Percentiles rank a stretch among this genome's conserved stretches.
Conservation (phyloP, 176 grass and related monocot species). For the Triticum dicoccoides region DNA sequence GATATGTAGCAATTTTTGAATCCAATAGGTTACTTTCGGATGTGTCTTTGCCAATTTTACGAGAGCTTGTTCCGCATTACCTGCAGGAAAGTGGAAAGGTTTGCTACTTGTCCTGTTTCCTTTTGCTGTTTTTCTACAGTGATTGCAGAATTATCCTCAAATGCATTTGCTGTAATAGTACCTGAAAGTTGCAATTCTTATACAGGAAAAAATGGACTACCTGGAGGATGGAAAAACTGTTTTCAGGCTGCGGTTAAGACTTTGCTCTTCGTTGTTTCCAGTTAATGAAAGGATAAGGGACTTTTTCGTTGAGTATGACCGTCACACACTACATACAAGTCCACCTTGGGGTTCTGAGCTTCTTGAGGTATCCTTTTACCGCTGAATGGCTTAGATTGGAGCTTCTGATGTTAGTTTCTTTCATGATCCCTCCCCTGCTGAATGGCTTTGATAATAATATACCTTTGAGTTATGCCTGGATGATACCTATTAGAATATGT, state of each 20-base stretch:
- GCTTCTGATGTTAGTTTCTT: slow-evolving; percentile 20
- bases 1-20: slow-evolving; percentile 18
- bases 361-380: slow-evolving; percentile 75
- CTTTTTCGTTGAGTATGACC: slow-evolving; percentile 96
- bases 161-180: slow-evolving; percentile 10
- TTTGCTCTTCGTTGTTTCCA: slow-evolving; percentile 89
- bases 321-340: slow-evolving; percentile 91
- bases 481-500: neutral
- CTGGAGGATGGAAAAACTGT: slow-evolving; percentile 96
- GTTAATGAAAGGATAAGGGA: slow-evolving; percentile 97
- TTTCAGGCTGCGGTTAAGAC: slow-evolving; percentile 77
- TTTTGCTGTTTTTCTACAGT: neutral
- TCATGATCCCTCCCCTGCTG: neutral
- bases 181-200: slow-evolving; percentile 26
- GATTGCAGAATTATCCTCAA: slow-evolving; percentile 22
- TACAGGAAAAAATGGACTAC: slow-evolving; percentile 87
- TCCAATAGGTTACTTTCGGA: slow-evolving; percentile 83
- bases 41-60: slow-evolving; percentile 92
- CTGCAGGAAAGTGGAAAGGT: slow-evolving; percentile 97
- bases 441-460: neutral
- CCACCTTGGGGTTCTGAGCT: slow-evolving; percentile 99
- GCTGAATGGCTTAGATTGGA: slow-evolving; percentile 17
- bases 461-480: neutral
- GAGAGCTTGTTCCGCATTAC: slow-evolving; percentile 89
- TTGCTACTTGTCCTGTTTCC: slow-evolving; percentile 3